Evolutionary conservation across 805 yeast genomes (phyloP).

Genomic region (Sporopachydermia lactativora): DNA sequence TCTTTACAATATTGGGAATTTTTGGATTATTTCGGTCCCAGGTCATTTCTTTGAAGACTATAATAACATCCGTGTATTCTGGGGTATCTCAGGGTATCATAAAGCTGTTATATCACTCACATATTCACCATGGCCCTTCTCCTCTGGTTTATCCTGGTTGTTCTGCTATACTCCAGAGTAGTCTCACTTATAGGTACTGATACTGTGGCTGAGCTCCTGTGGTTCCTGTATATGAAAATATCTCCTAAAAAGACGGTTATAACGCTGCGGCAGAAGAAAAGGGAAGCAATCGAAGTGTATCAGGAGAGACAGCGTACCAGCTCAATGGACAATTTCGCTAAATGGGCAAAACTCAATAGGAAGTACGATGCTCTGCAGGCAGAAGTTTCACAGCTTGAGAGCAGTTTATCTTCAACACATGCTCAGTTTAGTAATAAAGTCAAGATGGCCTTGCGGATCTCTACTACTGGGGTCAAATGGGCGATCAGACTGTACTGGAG

Average conservation of each 20-base stretch:
- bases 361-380: conserved; percentile 40
- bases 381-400: conserved; percentile 32
- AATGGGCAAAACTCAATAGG: conserved; percentile 88
- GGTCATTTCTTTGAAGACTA: too few relatives aligned
- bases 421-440: conserved; percentile 21
- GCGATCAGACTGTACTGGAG: conserved; percentile 37
- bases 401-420: conserved; percentile 24
- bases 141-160: conserved; percentile 23
- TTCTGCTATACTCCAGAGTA: conserved; percentile 24
- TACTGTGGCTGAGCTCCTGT: conserved; percentile 20
- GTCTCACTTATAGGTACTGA: conserved; percentile 24
- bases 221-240: conserved; percentile 24
- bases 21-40: too few relatives aligned
- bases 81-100: too few relatives aligned
- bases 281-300: conserved; percentile 32
- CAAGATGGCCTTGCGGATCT: conserved; percentile 21
- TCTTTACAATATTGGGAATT: too few relatives aligned
- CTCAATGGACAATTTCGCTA: conserved; percentile 91
- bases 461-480: conserved; percentile 28
- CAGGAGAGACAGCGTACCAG: conserved; percentile 45
- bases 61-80: too few relatives aligned
- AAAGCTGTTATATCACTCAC: too few relatives aligned
- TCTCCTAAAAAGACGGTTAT: conserved; percentile 23
- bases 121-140: too few relatives aligned
- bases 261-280: conserved; percentile 20